A percentile compares a stretch with the other conserved stretches of the same genome.
Evolutionary conservation across 1,284 basidiomycete species (phyloP).

Genomic region (Malassezia psittaci): DNA sequence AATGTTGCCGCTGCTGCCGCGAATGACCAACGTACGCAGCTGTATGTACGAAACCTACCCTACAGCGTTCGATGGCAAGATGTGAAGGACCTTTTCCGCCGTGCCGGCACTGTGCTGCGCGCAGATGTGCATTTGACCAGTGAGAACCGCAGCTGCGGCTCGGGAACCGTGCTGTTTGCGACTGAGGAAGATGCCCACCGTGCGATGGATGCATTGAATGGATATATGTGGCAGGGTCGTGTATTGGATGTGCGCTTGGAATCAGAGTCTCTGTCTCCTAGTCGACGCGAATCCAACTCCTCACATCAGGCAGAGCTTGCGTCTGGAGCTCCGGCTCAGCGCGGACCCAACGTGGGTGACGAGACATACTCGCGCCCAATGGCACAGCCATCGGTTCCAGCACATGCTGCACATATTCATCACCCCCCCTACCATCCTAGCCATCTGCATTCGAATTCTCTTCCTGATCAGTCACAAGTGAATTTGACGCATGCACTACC

Average conservation of each 20-base stretch:
- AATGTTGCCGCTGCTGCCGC: slow-evolving; percentile 24
- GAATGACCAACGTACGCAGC: slow-evolving; percentile 70
- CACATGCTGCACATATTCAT: background rate
- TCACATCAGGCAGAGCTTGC: background rate
- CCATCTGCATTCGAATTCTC: background rate
- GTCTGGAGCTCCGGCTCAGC: background rate
- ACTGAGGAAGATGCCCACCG: slow-evolving; percentile 46
- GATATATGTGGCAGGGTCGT: slow-evolving; percentile 47
- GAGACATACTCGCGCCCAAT: background rate
- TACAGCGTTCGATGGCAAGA: slow-evolving; percentile 49
- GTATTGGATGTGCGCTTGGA: slow-evolving; percentile 33
- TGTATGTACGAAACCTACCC: slow-evolving; percentile 45
- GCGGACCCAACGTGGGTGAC: background rate
- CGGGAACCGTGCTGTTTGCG: slow-evolving; percentile 43
- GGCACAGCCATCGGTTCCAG: background rate
- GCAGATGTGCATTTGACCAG: slow-evolving; percentile 48
- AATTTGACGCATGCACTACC: background rate
- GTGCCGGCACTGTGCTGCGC: slow-evolving; percentile 48
- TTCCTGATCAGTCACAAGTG: background rate
- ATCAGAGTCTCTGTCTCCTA: background rate
- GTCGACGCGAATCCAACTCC: no score
- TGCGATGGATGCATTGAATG: slow-evolving; percentile 48
- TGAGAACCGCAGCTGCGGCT: slow-evolving; percentile 38
- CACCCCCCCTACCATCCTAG: background rate
- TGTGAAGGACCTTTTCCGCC: slow-evolving; percentile 48